Base-by-base conservation (phyloP, 2,329 filamentous ascomycete genomes). In the Xylariaceae sp. region DNA sequence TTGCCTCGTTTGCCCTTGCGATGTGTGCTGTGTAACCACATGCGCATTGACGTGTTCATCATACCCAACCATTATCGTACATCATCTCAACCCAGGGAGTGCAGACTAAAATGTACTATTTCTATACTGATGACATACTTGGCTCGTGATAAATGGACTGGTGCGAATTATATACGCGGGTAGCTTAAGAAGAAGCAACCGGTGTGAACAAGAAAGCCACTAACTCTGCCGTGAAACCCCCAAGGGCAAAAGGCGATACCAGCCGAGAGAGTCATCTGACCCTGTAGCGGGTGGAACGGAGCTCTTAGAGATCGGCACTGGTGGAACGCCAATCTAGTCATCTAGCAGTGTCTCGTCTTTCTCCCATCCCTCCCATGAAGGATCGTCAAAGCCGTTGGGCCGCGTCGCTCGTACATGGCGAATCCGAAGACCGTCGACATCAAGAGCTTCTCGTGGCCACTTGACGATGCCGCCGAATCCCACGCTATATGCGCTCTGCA, bases 381-480 rank as follows among this genome's bases (percentile, higher is more conserved):
- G 75, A 54, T 71, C 69, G 21, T 84, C 82, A 44, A 76, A 74
- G 10, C 79, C 80, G 42, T 78, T 79, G 17, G 69, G 71, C 37
- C 68, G 64, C 34, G 70, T 68, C 3, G 68, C 64, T 43, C 70
- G 57, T 56, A 62, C 61, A 55, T 74, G 72, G n/a, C 71, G 65
- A 22, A 76, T 61, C 14, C 65, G 61, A 17, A 77, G 48, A 2
- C 74, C 64, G 59, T 76, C 54, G 10, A 71, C 58, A 14, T 66
- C 61, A 21, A 77, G 63, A 37, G 71, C 64, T 43, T 72, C 72
- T 40, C 66, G 68, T 1, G 75, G 74, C 63, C 67, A 65, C 16
- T 70, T 67, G 8, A 70, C 67, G 17, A 64, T 58, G 2, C 73
- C 69, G 8, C 67, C 60, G 6, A 62, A 67, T 2, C 59, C 64